Conservation (phyloP, 2,329 filamentous ascomycete genomes). For the Trichoderma sp. region DNA sequence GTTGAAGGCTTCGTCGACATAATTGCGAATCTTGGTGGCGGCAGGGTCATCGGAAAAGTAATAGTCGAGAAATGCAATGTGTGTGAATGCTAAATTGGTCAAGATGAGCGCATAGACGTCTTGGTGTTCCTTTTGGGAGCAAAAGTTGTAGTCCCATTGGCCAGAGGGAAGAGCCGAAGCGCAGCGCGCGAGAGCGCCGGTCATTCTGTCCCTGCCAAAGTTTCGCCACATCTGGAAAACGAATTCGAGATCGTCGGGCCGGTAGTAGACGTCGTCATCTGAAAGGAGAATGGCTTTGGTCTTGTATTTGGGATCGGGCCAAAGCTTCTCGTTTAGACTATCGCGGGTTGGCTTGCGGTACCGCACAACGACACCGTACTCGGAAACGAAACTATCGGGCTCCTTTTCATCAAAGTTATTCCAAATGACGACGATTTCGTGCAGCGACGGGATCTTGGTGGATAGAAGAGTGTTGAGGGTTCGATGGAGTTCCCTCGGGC, state of each 20-base stretch:
- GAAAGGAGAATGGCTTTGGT: constrained; percentile 41
- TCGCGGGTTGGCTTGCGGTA: constrained; percentile 35
- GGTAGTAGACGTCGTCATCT: constrained; percentile 42
- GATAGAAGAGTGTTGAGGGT: constrained; percentile 32
- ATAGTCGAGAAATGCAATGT: constrained; percentile 40
- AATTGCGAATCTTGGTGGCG: constrained; percentile 34
- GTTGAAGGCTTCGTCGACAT: constrained; percentile 40
- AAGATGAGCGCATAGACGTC: constrained; percentile 38
- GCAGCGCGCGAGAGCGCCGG: constrained; percentile 39
- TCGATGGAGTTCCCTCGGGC: constrained; percentile 36
- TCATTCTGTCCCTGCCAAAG: constrained; percentile 36
- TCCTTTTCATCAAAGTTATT: constrained; percentile 35
- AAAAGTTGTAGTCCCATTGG: constrained; percentile 36
- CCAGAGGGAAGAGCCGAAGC: constrained; percentile 28
- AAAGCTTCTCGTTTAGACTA: constrained; percentile 40
- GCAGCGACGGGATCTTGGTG: constrained; percentile 36
- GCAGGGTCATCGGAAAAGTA: constrained; percentile 36
- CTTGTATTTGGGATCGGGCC: constrained; percentile 36
- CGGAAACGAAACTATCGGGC: constrained; percentile 32
- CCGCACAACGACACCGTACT: constrained; percentile 34
- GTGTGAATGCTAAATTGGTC: constrained; percentile 39
- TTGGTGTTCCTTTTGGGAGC: constrained; percentile 28
- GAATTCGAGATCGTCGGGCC: constrained; percentile 40
- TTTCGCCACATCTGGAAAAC: constrained; percentile 42
- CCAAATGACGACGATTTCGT: constrained; percentile 41